phyloP scores from a whole-genome alignment of 345 rosid genomes.

The Eucalyptus cloeziana region DNA sequence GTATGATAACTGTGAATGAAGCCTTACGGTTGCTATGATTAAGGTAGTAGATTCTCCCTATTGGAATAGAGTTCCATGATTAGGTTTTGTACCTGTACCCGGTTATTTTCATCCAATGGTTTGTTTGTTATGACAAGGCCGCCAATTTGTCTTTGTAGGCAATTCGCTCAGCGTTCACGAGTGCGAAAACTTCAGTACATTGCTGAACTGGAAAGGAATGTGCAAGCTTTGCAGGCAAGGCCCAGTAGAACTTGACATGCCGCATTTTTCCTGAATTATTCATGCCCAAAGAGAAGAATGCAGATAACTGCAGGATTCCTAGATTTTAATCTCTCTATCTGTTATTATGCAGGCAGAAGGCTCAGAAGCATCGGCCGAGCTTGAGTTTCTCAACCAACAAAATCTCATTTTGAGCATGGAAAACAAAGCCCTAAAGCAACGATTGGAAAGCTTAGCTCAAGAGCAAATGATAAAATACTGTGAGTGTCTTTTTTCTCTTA shows the following conservation, averaged over 20 bases:
- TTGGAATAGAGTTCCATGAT: not conserved
- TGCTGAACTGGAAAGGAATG: conserved; percentile 96
- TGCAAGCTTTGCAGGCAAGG: conserved; percentile 88
- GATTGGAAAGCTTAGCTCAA: conserved; percentile 68
- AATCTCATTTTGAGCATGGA: conserved; percentile 83
- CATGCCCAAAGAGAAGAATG: not conserved
- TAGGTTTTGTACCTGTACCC: not conserved
- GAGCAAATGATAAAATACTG: conserved; percentile 76
- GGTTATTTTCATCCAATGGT: not conserved
- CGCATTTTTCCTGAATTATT: not conserved
- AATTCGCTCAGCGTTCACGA: conserved; percentile 97
- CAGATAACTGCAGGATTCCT: not conserved
- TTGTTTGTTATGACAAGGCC: not conserved
- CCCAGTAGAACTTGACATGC: not conserved
- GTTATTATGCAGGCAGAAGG: conserved; percentile 54
- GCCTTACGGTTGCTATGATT: not conserved
- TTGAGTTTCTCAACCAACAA: conserved; percentile 77
- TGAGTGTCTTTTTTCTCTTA: conserved; percentile 18
- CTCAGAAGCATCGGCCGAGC: conserved; percentile 75
- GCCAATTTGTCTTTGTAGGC: conserved; percentile 36
- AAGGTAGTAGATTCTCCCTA: not conserved
- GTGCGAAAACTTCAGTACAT: conserved; percentile 98
- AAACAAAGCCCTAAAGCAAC: conserved; percentile 78
- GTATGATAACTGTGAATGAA: not conserved
- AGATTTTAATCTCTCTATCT: not conserved